Evolutionary conservation across 1,139 yeast genomes (phyloP).

Genomic region (Hanseniaspora uvarum): DNA sequence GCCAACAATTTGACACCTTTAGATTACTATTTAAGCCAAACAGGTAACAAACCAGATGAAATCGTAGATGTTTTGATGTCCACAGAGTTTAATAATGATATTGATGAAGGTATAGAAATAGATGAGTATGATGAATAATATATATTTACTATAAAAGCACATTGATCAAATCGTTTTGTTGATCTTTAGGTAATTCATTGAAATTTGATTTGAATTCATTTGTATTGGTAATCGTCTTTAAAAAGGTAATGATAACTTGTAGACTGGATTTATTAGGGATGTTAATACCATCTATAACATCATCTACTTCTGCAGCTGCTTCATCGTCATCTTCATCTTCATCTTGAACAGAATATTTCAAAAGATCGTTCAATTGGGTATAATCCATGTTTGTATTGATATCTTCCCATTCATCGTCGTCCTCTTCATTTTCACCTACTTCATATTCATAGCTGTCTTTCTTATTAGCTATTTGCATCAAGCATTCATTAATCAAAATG

Average conservation of each 20-base stretch:
- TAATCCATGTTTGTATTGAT: conserved; percentile 57
- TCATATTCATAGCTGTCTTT: conserved; percentile 26
- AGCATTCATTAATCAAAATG: conserved; percentile 58
- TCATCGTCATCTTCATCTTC: conserved; percentile 24
- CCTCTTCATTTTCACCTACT: conserved; percentile 18
- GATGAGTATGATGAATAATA: conserved; percentile 10
- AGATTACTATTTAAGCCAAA: conserved; percentile 9
- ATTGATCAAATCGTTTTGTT: conserved; percentile 3
- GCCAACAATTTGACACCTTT: conserved; percentile 61
- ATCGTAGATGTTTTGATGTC: conserved; percentile 13
- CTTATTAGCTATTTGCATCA: conserved; percentile 42
- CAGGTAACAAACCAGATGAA: conserved; percentile 11
- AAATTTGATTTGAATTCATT: background rate
- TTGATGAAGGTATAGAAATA: conserved; percentile 12
- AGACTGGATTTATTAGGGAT: background rate
- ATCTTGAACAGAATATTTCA: conserved; percentile 25
- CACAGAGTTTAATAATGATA: background rate
- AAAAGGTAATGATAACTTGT: background rate
- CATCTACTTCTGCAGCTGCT: conserved; percentile 29
- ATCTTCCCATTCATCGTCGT: conserved; percentile 65
- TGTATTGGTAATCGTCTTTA: conserved; percentile 1
- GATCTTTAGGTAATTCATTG: background rate
- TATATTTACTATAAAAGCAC: conserved; percentile 2
- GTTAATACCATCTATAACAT: conserved; percentile 32
- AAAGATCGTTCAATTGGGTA: conserved; percentile 44